A percentile compares a stretch with the other conserved stretches of the same genome.
Conservation (phyloP, 305 asterid species). For the Petunia hybrid region DNA sequence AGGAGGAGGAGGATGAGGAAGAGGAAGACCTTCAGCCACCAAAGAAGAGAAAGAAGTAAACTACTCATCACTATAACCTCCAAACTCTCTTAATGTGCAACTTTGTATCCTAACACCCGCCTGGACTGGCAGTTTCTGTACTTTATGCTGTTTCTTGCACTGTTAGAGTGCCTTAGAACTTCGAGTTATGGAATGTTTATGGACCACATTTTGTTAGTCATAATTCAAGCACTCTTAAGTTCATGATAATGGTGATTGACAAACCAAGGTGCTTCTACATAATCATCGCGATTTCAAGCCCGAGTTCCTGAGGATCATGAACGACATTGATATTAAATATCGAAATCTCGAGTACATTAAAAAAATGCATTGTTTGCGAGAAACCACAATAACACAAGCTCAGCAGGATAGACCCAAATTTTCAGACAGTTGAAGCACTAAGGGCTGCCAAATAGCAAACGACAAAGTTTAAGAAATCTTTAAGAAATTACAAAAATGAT, state of each 20-base stretch:
- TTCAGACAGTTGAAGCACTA: neutral
- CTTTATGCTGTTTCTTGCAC: neutral
- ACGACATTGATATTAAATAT: neutral
- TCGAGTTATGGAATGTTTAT: neutral
- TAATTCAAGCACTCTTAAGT: neutral
- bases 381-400: neutral
- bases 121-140: neutral
- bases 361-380: too few relatives aligned
- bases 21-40: conserved; percentile 55
- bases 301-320: neutral
- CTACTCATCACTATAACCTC: neutral
- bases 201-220: neutral
- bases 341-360: neutral
- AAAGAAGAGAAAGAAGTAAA: conserved; percentile 63
- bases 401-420: neutral
- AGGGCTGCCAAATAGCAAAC: too few relatives aligned
- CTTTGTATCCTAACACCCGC: neutral
- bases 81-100: neutral
- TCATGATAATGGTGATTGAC: neutral
- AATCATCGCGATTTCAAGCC: neutral
- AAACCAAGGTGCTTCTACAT: neutral
- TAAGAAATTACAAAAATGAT: too few relatives aligned
- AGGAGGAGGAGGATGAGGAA: conserved; percentile 45
- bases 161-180: neutral
- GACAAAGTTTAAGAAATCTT: too few relatives aligned